These are phyloP conservation scores for Phytophthora podocarpi DNA, from an alignment of 352 stramenopile genomes.

Conservation along the genomic window DNA sequence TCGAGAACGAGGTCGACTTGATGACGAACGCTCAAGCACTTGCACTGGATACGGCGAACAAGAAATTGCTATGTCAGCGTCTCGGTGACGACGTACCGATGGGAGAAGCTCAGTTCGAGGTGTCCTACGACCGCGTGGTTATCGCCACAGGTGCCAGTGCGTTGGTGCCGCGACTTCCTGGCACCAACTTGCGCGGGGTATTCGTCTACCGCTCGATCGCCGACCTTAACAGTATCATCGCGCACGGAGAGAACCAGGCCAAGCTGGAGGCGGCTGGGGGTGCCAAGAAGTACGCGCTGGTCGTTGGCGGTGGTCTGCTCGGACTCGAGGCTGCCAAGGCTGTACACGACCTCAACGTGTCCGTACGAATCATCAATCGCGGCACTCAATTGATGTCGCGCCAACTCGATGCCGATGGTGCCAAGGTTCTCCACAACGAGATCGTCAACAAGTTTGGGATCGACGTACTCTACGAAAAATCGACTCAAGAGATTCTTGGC, in stretches of 20 bases:
- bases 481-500: constrained; percentile 64
- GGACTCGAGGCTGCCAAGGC: constrained; percentile 89
- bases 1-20: constrained; percentile 79
- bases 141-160: constrained; percentile 91
- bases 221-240: constrained; percentile 90
- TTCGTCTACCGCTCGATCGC: constrained; percentile 95
- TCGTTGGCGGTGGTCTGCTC: constrained; percentile 83
- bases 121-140: constrained; percentile 90
- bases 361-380: constrained; percentile 92
- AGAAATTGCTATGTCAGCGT: constrained; percentile 64
- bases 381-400: constrained; percentile 92
- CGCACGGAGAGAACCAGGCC: constrained; percentile 72
- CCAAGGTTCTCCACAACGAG: constrained; percentile 88
- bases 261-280: constrained; percentile 27
- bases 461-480: constrained; percentile 89
- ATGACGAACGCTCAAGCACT: constrained; percentile 78
- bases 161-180: constrained; percentile 86
- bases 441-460: constrained; percentile 87
- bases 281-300: constrained; percentile 47
- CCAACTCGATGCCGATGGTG: constrained; percentile 91
- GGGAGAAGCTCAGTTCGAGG: constrained; percentile 45
- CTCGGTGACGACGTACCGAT: constrained; percentile 9
- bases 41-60: constrained; percentile 74
- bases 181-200: constrained; percentile 82
- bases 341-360: constrained; percentile 89